Percentiles rank a stretch among this genome's conserved stretches.
Conservation (phyloP, 108 stramenopile species). For the Nannochloropsis granulata region DNA sequence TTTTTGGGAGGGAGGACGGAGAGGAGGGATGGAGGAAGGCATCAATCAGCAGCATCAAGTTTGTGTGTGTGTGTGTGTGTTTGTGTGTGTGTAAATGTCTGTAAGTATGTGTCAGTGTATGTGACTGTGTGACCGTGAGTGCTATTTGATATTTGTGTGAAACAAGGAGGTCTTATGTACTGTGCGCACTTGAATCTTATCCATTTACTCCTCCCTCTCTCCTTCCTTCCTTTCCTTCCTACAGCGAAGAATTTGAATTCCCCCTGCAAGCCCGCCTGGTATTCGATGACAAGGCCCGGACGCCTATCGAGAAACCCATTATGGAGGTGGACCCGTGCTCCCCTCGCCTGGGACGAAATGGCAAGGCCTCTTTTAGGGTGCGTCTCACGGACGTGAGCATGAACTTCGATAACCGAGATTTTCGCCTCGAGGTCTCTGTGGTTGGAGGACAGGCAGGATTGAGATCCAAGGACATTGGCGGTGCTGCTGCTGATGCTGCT, state of each 20-base stretch:
- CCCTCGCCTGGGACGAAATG: background rate
- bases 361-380: constrained; percentile 39
- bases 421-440: background rate
- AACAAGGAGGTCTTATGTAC: background rate
- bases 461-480: too few species aligned
- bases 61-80: too few species aligned
- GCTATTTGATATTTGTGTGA: too few species aligned
- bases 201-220: background rate
- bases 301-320: background rate
- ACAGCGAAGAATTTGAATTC: background rate
- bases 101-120: too few species aligned
- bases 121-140: too few species aligned
- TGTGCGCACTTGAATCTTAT: background rate
- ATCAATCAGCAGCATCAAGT: background rate
- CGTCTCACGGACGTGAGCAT: constrained; percentile 72
- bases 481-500: too few species aligned
- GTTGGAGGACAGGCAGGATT: background rate
- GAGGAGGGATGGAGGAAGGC: background rate
- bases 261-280: background rate
- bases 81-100: too few species aligned
- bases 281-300: background rate
- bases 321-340: background rate
- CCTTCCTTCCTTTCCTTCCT: background rate
- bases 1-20: background rate
- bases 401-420: constrained; percentile 52